These are phyloP conservation scores for Primulina eburnea DNA, from an alignment of 257 asterid species.

Conservation along the genomic window DNA sequence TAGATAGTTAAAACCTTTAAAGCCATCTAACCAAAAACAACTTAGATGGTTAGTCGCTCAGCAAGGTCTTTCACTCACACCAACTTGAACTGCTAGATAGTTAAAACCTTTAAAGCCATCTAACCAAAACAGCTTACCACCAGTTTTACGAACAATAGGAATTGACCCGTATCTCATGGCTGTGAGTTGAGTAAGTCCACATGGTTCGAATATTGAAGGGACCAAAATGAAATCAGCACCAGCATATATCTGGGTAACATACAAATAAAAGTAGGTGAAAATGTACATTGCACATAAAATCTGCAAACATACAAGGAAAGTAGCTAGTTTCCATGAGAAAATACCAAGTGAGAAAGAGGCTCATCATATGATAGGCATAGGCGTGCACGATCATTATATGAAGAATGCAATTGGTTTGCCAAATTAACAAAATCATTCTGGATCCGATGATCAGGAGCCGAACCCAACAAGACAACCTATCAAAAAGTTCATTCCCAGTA, in stretches of 20 bases:
- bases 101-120: neutral
- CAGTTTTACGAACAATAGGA: conserved; percentile 97
- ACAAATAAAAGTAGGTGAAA: conserved; percentile 19
- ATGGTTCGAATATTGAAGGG: conserved; percentile 98
- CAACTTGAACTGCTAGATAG: neutral
- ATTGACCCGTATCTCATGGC: conserved; percentile 98
- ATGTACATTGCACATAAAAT: conserved; percentile 10
- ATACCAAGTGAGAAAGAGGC: conserved; percentile 99
- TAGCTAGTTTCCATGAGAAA: conserved; percentile 14
- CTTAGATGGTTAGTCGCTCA: neutral
- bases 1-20: neutral
- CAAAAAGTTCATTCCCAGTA: conserved; percentile 31
- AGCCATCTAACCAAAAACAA: neutral
- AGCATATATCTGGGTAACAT: conserved; percentile 75
- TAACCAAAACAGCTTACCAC: conserved; percentile 49
- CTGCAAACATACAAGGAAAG: conserved; percentile 17
- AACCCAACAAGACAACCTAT: conserved; percentile 91
- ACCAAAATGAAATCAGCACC: conserved; percentile 95
- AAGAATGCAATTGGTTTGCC: conserved; percentile 82
- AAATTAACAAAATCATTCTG: conserved; percentile 85
- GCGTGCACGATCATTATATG: conserved; percentile 72
- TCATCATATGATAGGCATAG: conserved; percentile 88
- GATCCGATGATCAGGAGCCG: conserved; percentile 95
- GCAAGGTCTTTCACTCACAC: neutral
- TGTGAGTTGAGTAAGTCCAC: conserved; percentile 98